Evolutionary conservation across 1,284 basidiomycete species (phyloP).

Genomic region (Boletus semigastroideus): DNA sequence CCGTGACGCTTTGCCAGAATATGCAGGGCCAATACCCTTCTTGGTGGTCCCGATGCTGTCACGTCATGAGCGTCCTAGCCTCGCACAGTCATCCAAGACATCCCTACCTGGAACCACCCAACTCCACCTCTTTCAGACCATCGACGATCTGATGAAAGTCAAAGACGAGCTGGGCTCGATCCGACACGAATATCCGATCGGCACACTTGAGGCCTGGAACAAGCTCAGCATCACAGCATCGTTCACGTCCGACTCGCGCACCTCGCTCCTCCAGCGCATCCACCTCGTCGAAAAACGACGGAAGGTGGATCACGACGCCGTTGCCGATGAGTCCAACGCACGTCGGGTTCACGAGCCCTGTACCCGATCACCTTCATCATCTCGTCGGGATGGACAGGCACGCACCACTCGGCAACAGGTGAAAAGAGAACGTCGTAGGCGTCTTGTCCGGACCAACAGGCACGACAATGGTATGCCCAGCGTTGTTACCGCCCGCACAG

Average conservation of each 20-base stretch:
- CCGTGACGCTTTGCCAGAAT: slow-evolving; percentile 96
- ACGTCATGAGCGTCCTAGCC: neutral
- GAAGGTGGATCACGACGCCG: slow-evolving; percentile 94
- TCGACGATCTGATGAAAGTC: slow-evolving; percentile 99
- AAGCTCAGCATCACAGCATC: too few species aligned
- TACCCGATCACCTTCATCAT: slow-evolving; percentile 28
- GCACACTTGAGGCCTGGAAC: slow-evolving; percentile 77
- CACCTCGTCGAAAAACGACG: slow-evolving; percentile 93
- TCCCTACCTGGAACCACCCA: slow-evolving; percentile 83
- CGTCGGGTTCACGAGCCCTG: slow-evolving; percentile 87
- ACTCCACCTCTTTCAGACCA: slow-evolving; percentile 96
- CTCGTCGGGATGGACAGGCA: neutral
- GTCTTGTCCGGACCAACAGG: slow-evolving; percentile 66
- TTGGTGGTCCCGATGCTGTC: slow-evolving; percentile 93
- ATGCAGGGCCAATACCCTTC: slow-evolving; percentile 98
- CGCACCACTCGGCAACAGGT: slow-evolving; percentile 88
- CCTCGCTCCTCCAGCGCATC: slow-evolving; percentile 88
- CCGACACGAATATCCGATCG: slow-evolving; percentile 87
- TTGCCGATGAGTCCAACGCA: slow-evolving; percentile 91
- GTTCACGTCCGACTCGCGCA: slow-evolving; percentile 27
- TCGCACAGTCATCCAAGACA: neutral
- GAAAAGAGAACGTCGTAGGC: slow-evolving; percentile 91
- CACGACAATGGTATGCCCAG: slow-evolving; percentile 94
- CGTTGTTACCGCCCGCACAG: slow-evolving; percentile 98
- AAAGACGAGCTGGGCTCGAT: slow-evolving; percentile 95